phyloP scores from a whole-genome alignment of 306 rosid species.

The Arachis stenosperma region DNA sequence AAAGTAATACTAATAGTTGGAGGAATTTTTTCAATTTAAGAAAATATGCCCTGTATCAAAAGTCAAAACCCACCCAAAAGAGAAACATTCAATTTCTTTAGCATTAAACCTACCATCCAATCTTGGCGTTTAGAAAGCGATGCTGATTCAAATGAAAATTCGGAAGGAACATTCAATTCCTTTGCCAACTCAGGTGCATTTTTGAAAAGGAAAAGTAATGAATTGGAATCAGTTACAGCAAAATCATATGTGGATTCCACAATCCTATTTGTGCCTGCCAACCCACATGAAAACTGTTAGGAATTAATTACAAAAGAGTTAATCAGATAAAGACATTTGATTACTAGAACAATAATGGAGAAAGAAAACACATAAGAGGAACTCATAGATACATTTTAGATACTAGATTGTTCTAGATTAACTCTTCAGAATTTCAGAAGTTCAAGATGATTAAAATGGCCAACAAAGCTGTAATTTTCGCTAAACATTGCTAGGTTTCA shows the following conservation, averaged over 20 bases:
- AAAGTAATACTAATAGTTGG: slow-evolving; percentile 7
- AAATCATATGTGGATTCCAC: slow-evolving; percentile 81
- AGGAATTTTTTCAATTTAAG: not conserved
- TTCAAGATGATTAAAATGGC: slow-evolving; percentile 24
- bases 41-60: not conserved
- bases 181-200: slow-evolving; percentile 85
- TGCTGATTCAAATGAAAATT: slow-evolving; percentile 69
- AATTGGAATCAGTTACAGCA: slow-evolving; percentile 93
- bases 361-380: slow-evolving; percentile 12
- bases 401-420: slow-evolving; percentile 25
- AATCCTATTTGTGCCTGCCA: slow-evolving; percentile 71
- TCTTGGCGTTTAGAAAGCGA: slow-evolving; percentile 58
- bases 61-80: not conserved
- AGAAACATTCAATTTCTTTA: slow-evolving; percentile 23
- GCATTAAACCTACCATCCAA: slow-evolving; percentile 69
- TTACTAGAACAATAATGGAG: slow-evolving; percentile 18
- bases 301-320: not conserved
- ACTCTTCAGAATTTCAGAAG: not conserved
- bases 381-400: slow-evolving; percentile 7
- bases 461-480: slow-evolving; percentile 31
- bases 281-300: slow-evolving; percentile 33
- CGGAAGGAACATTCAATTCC: slow-evolving; percentile 64
- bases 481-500: slow-evolving; percentile 27
- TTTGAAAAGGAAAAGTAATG: slow-evolving; percentile 77
- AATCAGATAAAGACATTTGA: not conserved